Evolutionary conservation across 1,284 basidiomycete genomes (phyloP), one percentile per base, ranked within the genome.

Genomic region (Cronartium ribicola): DNA sequence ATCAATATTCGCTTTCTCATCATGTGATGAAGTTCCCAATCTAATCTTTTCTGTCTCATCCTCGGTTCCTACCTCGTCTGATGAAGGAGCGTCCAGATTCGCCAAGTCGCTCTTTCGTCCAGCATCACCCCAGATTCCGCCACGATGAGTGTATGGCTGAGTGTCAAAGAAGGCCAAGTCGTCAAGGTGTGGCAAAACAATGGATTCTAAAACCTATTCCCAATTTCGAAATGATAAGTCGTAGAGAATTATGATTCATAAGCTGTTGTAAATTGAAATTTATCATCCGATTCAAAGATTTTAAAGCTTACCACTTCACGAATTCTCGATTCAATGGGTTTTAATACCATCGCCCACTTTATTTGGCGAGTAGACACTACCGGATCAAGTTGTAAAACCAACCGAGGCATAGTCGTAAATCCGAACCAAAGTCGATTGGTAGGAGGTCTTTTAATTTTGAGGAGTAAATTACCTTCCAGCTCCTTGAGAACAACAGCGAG

Each of bases 161-260:
- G 90, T 94, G 81, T 95, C 90, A 81, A 96, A 98, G 86, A 94
- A 98, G 3, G 94, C 86, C 75, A 97, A 89, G 79, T 98, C 95
- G 81, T 98, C 95, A 92, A 97, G 95, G 82, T 97, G 92, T 7
- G 96, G 96, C 78, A 95, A 83, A 10, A 98, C 94, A 39, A 98
- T 86, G 0, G 92, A 94, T 79, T 98, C 95, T 78, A 87, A 86
- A 66, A 97, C 90, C 92, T 95, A 2, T 36, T 37, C 29, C n/a
- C 36, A 6, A 37, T 13, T 36, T 61, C 2, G n/a, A 39, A 61
- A 22, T 1, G n/a, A 13, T 48, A 48, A 13, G 13, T 48, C 46
- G 3, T 13, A 48, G 71, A 60, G 37, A 43, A 55, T 7, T 29
- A 17, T n/a, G 13, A 48, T 13, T 48, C 13, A 13, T 48, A 29